Evolutionary conservation across 331 rosid genomes (phyloP).

Genomic region (Pyrus hybrid): DNA sequence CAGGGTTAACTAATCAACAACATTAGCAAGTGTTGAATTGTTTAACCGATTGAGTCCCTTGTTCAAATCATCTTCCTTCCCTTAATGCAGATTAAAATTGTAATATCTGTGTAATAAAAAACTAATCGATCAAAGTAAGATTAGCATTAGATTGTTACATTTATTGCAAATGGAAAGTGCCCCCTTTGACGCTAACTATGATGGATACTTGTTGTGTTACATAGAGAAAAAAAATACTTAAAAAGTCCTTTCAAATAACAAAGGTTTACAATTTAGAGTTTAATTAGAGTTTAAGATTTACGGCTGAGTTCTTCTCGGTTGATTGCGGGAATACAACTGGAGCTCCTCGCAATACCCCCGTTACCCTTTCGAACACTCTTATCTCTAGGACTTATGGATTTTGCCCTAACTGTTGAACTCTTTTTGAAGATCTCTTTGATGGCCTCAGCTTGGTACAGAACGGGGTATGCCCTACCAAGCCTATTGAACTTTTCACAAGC

Average conservation of each 20-base stretch:
- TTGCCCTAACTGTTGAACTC: slow-evolving; percentile 12
- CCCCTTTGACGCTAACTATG: background rate
- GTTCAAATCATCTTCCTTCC: background rate
- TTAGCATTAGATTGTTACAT: background rate
- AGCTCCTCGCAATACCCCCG: slow-evolving; percentile 27
- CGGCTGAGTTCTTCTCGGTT: slow-evolving; percentile 7
- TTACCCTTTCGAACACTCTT: background rate
- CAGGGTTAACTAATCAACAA: background rate
- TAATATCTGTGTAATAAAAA: background rate
- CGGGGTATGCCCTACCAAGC: slow-evolving; percentile 38
- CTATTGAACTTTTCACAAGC: slow-evolving; percentile 48
- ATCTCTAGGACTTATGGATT: slow-evolving; percentile 18
- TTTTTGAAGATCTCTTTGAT: slow-evolving; percentile 47
- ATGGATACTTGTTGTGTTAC: background rate
- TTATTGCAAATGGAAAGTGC: background rate
- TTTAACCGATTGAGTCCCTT: background rate
- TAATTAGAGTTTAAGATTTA: background rate
- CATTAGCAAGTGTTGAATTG: background rate
- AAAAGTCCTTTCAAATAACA: background rate
- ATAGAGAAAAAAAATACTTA: background rate
- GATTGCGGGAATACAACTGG: slow-evolving; percentile 41
- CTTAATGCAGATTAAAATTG: background rate
- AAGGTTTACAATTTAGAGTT: background rate
- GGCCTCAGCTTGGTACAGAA: slow-evolving; percentile 44
- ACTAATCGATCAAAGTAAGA: background rate